Evolutionary conservation across 257 asterid genomes (phyloP).

Genomic region (Solanum gandarillasii): DNA sequence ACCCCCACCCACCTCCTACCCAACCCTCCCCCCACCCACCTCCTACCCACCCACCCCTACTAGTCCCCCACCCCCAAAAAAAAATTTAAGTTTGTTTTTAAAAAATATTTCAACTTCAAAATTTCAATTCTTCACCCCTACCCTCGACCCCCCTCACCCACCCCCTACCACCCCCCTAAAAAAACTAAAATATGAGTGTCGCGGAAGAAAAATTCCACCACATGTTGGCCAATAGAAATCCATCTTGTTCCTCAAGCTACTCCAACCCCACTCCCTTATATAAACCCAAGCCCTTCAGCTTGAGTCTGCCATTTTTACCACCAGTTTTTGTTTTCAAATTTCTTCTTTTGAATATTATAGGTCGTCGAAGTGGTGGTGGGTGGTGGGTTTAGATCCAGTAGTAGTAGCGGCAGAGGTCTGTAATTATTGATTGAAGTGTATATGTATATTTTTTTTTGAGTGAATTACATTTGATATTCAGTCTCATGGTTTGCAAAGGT

Average conservation of each 20-base stretch:
- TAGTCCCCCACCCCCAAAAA: too few species aligned
- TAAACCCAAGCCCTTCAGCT: not conserved
- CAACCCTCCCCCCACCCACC: too few species aligned
- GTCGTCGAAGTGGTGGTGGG: slow-evolving; percentile 1
- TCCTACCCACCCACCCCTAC: too few species aligned
- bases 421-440: not conserved
- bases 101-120: too few species aligned
- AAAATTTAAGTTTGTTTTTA: too few species aligned
- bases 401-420: not conserved
- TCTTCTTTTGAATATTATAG: not conserved
- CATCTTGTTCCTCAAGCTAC: slow-evolving; percentile 5
- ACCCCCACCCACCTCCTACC: too few species aligned
- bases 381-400: not conserved
- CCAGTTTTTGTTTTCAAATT: not conserved
- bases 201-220: not conserved
- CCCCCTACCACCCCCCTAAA: too few species aligned
- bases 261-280: not conserved
- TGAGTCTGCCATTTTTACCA: not conserved
- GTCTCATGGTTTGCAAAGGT: not conserved
- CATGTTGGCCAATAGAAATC: not conserved
- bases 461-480: not conserved
- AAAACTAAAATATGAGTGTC: not conserved
- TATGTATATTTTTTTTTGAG: not conserved
- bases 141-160: too few species aligned
- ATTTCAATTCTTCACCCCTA: too few species aligned